Conservation (phyloP, 345 rosid species). For the Populus nigra region DNA sequence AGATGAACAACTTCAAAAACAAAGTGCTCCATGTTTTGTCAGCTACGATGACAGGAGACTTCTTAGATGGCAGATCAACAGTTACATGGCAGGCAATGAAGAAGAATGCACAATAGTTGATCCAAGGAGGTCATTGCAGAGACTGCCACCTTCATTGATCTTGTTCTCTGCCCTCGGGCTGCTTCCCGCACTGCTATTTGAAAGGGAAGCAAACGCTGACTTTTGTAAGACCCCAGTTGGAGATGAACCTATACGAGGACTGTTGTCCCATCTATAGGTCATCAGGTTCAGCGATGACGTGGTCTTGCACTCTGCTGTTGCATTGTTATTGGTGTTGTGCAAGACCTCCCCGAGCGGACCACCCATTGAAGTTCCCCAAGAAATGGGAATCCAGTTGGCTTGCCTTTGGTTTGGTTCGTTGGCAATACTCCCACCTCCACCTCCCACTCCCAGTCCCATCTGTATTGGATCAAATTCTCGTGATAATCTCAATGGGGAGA, state of each 20-base stretch:
- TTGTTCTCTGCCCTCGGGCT: slow-evolving; percentile 56
- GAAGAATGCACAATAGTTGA: slow-evolving; percentile 32
- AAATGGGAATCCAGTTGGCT: slow-evolving; percentile 49
- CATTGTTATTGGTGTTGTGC: slow-evolving; percentile 41
- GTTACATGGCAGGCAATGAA: slow-evolving; percentile 26
- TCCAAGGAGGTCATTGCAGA: slow-evolving; percentile 29
- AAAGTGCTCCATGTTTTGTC: neutral
- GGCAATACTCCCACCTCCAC: slow-evolving; percentile 39
- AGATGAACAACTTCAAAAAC: neutral
- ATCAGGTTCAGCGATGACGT: slow-evolving; percentile 46
- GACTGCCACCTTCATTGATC: slow-evolving; percentile 32
- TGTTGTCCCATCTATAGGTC: slow-evolving; percentile 55
- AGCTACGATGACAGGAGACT: neutral
- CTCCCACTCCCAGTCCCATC: slow-evolving; percentile 59
- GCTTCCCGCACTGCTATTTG: slow-evolving; percentile 84
- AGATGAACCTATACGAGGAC: slow-evolving; percentile 53
- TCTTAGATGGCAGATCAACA: neutral
- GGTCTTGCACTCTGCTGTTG: slow-evolving; percentile 37
- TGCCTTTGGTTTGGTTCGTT: slow-evolving; percentile 42
- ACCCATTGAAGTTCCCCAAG: slow-evolving; percentile 64
- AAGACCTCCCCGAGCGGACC: slow-evolving; percentile 77
- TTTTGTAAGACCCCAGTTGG: slow-evolving; percentile 83
- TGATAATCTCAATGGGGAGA: slow-evolving; percentile 48
- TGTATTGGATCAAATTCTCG: slow-evolving; percentile 44
- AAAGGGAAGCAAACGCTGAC: slow-evolving; percentile 58